Evolutionary conservation across 1,284 basidiomycete species (phyloP), one percentile per base, ranked within the genome.

Genomic region (Leucocoprinus gongylophorus): DNA sequence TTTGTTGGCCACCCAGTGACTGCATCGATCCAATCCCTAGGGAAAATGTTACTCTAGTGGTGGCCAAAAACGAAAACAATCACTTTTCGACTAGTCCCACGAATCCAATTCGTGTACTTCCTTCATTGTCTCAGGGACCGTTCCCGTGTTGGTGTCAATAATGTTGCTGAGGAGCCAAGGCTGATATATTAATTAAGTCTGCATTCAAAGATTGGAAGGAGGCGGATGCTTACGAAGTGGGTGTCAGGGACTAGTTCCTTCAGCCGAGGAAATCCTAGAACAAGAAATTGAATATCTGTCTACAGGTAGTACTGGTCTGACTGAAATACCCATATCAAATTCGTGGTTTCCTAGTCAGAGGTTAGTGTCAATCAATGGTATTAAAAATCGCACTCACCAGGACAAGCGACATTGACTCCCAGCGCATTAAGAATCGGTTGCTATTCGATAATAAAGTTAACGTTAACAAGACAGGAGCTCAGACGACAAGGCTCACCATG

Each of bases 61-160:
- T 28, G 33, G 20, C 13, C 21, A 42, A 17, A 26, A 26, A 20
- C 2, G 5, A 26, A 1, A 12, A 12, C 8, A 21, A 39, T 61
- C 56, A 83, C 81, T 81, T 71, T 62, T 86, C 84, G 0, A 86
- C 81, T 0, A 87, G 69, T 5, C 83, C 84, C 39, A 87, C 78
- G 21, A 85, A 60, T 7, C 82, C 84, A 15, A 86, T 74, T 38
- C 72, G 75, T 17, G 65, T 58, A 71, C 80, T 50, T 75, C 70
- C 10, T 70, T 61, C 10, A 83, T 62, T 32, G 72, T 66, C 28
- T 71, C 71, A 0, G 77, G 81, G 13, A 73, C 70, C 44, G 60
- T 67, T 33, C 70, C 70, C 3, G 77, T 81, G 2, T 66, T 64
- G 7, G 60, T 67, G 59, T 85, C 37, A 29, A 48, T 62, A 51